Conservation (phyloP, 768 basidiomycete species). For the Mycena indigotica region DNA sequence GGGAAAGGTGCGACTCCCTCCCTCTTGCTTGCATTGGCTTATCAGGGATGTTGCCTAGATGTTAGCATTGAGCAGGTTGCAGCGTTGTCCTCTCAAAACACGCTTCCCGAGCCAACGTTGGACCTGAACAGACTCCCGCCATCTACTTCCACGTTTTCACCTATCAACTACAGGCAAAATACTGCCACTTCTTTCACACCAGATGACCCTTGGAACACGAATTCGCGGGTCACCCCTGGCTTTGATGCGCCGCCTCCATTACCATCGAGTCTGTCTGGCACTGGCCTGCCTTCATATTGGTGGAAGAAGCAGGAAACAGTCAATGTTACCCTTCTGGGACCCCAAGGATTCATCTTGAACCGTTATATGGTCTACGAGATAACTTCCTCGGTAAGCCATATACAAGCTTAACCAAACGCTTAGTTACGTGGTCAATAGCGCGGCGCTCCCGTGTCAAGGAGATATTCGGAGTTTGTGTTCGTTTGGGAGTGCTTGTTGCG, state of each 20-base stretch:
- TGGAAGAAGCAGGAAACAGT: constrained; percentile 83
- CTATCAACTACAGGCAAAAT: constrained; percentile 48
- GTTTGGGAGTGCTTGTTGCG: constrained; percentile 84
- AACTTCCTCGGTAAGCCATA: constrained; percentile 65
- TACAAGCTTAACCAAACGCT: not conserved
- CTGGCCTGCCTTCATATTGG: constrained; percentile 79
- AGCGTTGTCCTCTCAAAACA: constrained; percentile 73
- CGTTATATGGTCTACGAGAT: constrained; percentile 87
- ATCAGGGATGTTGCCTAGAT: constrained; percentile 44
- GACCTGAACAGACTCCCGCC: constrained; percentile 61
- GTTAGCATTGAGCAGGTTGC: constrained; percentile 82
- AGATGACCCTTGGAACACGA: constrained; percentile 70
- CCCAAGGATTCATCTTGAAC: constrained; percentile 90
- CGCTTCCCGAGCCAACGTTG: constrained; percentile 72
- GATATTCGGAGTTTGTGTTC: constrained; percentile 93
- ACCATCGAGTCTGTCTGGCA: constrained; percentile 65
- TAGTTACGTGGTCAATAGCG: not conserved
- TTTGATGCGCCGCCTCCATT: constrained; percentile 32
- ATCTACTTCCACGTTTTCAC: constrained; percentile 52
- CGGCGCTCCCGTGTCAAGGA: constrained; percentile 74
- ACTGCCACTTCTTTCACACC: constrained; percentile 53
- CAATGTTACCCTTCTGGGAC: constrained; percentile 73
- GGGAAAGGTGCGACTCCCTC: constrained; percentile 59
- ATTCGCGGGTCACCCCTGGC: constrained; percentile 36
- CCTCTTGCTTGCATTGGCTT: not conserved